Base-by-base conservation (phyloP, 148 eudicot species). In the Fagopyrum tataricum region DNA sequence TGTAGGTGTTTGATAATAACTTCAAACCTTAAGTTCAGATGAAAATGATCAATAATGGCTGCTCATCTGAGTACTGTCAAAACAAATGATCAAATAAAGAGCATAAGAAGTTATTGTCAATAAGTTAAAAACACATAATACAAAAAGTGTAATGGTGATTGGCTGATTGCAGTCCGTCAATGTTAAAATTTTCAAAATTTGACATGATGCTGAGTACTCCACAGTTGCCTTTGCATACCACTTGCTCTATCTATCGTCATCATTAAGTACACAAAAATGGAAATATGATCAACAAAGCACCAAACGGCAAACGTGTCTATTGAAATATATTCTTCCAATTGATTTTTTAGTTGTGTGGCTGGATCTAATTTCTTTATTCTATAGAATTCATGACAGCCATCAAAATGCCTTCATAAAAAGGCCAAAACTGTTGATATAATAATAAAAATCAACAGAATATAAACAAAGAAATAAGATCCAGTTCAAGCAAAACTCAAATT, bases 181-280 rank as follows among this genome's bases (percentile, higher is more conserved):
- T 14, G 44, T 31, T 59, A 24, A 64, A 14, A 13, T 31, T 37
- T 37, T 64, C 43, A 31, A 64, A 20, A 26, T 24, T 26, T 61
- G 41, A 61, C 2, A 61, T 61, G n/a, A 61, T 26, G 67, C 20
- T 39, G 42, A 31, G 1, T 15, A 14, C 14, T 13, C 9, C 18
- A 15, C 17, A 64, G 20, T 64, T 64, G 17, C 9, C 37, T 62
- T 31, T 62, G 42, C 7, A 64, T 64, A 64, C 42, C 69, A 64
- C 43, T 64, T 64, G 69, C 18, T 64, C 69, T 5, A 64, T 64
- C 69, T 43, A 31, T 31, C 69, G 44, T 37, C 44, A 64, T 14
- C 68, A 13, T 10, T 62, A 37, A 2, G 15, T 5, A 64, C 17
- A 64, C 6, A 18, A 39, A 64, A 31, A 31, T 37, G 43, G 17